Evolutionary conservation across 495 filamentous ascomycete species (phyloP).

Genomic region (Bacidia gigantensis): DNA sequence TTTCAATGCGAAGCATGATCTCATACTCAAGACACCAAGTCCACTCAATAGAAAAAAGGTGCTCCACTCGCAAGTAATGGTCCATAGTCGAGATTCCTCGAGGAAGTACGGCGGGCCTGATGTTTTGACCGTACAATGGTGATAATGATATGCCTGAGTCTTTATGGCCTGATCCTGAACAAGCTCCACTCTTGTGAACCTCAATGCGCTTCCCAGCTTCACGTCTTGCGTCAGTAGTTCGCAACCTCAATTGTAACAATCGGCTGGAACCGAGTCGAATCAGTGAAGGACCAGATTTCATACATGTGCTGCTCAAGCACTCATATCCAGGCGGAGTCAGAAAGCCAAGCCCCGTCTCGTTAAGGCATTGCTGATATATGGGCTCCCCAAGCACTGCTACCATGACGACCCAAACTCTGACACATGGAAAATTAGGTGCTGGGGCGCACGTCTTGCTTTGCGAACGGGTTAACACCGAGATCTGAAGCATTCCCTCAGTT

Average conservation of each 20-base stretch:
- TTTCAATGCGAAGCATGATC: neutral
- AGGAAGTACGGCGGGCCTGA: too few relatives aligned
- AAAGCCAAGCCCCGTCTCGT: constrained; percentile 31
- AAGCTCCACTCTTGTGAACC: too few relatives aligned
- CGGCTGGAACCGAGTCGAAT: neutral
- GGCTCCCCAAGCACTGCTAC: constrained; percentile 31
- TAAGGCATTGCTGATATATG: constrained; percentile 35
- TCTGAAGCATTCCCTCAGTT: constrained; percentile 18
- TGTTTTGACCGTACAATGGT: too few relatives aligned
- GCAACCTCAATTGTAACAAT: constrained; percentile 1
- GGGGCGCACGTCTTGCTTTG: constrained; percentile 36
- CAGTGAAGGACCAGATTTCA: constrained; percentile 21
- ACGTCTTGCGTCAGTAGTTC: constrained; percentile 21
- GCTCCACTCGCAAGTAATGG: neutral
- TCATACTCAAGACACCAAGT: neutral
- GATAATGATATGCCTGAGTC: too few relatives aligned
- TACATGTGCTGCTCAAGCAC: constrained; percentile 11
- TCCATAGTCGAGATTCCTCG: neutral
- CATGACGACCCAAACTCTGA: constrained; percentile 32
- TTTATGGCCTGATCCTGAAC: too few relatives aligned
- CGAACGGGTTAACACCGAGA: constrained; percentile 46
- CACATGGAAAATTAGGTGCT: constrained; percentile 34
- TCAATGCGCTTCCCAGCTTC: too few relatives aligned
- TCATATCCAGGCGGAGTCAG: constrained; percentile 35
- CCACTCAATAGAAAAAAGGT: neutral